Conservation (phyloP, 2,329 filamentous ascomycete species). For the Sclerotinia trifoliorum region DNA sequence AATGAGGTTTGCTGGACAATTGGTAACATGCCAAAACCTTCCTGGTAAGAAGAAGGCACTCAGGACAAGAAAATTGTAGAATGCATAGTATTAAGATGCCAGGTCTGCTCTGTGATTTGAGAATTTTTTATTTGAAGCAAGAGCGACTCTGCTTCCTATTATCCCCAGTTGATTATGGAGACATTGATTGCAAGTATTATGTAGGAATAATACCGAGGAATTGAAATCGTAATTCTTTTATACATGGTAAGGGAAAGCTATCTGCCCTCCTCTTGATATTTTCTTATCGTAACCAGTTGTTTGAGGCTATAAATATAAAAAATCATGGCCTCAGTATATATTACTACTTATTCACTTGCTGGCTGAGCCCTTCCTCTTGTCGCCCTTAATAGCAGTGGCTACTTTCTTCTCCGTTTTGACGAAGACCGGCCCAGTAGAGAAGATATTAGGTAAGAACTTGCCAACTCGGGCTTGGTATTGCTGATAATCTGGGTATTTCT, state of each 20-base stretch:
- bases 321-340: not conserved
- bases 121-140: not conserved
- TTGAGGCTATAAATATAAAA: not conserved
- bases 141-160: not conserved
- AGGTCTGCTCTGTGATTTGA: not conserved
- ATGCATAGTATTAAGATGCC: not conserved
- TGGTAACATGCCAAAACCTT: constrained; percentile 1
- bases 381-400: not conserved
- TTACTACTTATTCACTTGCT: constrained; percentile 9
- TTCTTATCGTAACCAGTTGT: not conserved
- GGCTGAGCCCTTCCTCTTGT: not conserved
- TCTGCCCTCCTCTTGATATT: not conserved
- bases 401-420: constrained; percentile 13
- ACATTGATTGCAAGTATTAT: not conserved
- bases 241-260: not conserved
- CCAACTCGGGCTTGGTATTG: constrained; percentile 81
- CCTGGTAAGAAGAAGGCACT: not conserved
- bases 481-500: constrained; percentile 86
- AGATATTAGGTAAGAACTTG: constrained; percentile 68
- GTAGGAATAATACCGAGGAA: not conserved
- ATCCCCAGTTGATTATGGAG: not conserved
- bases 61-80: not conserved
- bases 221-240: not conserved
- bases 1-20: not conserved
- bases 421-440: constrained; percentile 7